Conservation (phyloP, 345 rosid genomes). For the Schrenkiella parvula region DNA sequence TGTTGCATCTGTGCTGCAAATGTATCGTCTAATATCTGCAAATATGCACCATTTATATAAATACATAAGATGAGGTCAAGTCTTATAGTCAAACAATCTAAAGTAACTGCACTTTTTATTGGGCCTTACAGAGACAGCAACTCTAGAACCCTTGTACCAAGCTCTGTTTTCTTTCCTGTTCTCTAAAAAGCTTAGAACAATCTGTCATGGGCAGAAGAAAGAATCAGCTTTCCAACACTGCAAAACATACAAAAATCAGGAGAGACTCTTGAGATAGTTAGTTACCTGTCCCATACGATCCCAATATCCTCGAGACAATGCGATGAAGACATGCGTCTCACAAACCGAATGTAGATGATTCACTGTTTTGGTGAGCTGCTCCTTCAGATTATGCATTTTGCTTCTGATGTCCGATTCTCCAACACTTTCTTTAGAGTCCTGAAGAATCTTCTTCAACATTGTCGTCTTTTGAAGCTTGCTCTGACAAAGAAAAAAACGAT, state of each 20-base stretch:
- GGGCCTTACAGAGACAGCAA: slow-evolving; percentile 70
- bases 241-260: neutral
- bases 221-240: neutral
- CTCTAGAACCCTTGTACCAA: slow-evolving; percentile 88
- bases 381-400: slow-evolving; percentile 81
- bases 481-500: slow-evolving; percentile 32
- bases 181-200: slow-evolving; percentile 83
- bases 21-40: slow-evolving; percentile 88
- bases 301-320: slow-evolving; percentile 89
- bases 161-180: slow-evolving; percentile 93
- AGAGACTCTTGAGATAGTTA: neutral
- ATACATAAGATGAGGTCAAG: neutral
- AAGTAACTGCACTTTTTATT: neutral
- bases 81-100: neutral
- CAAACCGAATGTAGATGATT: slow-evolving; percentile 75
- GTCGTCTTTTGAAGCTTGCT: slow-evolving; percentile 73
- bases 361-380: slow-evolving; percentile 69
- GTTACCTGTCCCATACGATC: slow-evolving; percentile 93
- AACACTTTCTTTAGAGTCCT: slow-evolving; percentile 81
- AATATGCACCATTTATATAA: neutral
- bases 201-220: slow-evolving; percentile 41
- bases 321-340: slow-evolving; percentile 73
- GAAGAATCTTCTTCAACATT: slow-evolving; percentile 89
- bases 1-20: slow-evolving; percentile 96
- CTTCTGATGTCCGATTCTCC: slow-evolving; percentile 72